Evolutionary conservation across 108 stramenopile species (phyloP), one percentile per base, ranked within the genome.

Genomic region (Aurantiochytrium sp.): DNA sequence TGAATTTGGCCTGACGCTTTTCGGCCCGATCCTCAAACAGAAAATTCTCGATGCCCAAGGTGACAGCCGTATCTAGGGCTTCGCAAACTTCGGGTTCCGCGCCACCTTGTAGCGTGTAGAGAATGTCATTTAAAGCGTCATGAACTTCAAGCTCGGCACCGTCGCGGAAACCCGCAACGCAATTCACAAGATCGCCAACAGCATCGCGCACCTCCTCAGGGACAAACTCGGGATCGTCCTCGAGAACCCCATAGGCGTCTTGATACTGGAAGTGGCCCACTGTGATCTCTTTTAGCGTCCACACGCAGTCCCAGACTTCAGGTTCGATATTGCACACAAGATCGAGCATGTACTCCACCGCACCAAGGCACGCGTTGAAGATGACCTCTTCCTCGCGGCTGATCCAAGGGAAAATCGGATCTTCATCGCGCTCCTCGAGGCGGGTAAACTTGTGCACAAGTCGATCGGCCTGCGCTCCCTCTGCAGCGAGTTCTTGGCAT

Each of bases 361-460:
- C 45, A 53, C 25, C 76, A n/a, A 47, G 23, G 76, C 76, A 83
- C 49, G 44, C 23, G 51, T 83, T 83, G 25, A 47, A 53, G 51
- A 83, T 83, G 3, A 53, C 45, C 76, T 83, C 76, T 8, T 83
- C 76, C 23, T 83, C 76, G 19, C 76, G 76, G 51, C 76, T 83
- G 23, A 83, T 53, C 76, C 76, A 83, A 47, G 76, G 76, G 49
- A 21, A 8, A 83, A 83, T 83, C 3, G 45, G 49, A 45, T 53
- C 51, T 12, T 83, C 76, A 4, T 83, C 76, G 51, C 45, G 76
- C 76, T 83, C 76, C 23, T 53, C 45, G 3, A 25, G n/a, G 45
- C 51, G 49, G 23, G 76, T 83, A 23, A 83, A 83, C 51, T 53
- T 47, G 51, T 83, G 76, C 2, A 83, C 14, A 23, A 69, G 64